A percentile compares a stretch with the other conserved stretches of the same genome.
These are phyloP conservation scores for Solanum neorickii DNA, from an alignment of 257 asterid genomes.

Conservation along the genomic window DNA sequence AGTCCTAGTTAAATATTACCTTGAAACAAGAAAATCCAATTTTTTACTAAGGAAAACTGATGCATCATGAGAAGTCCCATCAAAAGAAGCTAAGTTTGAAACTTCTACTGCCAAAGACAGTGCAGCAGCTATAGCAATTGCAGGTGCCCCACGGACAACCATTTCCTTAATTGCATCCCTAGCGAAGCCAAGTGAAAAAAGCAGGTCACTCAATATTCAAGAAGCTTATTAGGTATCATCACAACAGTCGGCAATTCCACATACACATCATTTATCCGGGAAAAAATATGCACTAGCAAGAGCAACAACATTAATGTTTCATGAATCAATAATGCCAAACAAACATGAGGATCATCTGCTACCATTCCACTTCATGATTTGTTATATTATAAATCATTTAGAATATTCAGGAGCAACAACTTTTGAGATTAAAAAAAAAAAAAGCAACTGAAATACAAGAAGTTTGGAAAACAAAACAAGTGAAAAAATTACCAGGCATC, in stretches of 20 bases:
- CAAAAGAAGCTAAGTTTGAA: slow-evolving; percentile 35
- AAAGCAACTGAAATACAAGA: background rate
- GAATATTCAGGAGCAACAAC: background rate
- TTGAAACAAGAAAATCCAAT: slow-evolving; percentile 80
- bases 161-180: slow-evolving; percentile 87
- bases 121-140: slow-evolving; percentile 94
- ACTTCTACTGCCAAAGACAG: slow-evolving; percentile 89
- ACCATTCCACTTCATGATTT: background rate
- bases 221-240: background rate
- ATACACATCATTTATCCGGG: background rate
- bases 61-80: slow-evolving; percentile 60
- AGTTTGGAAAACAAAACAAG: background rate
- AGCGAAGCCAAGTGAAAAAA: background rate
- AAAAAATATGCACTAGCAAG: background rate
- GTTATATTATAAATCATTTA: background rate
- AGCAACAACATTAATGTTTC: background rate
- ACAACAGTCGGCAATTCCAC: background rate
- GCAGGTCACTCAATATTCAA: background rate
- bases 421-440: background rate
- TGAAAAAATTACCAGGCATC: slow-evolving; percentile 61
- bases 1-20: slow-evolving; percentile 25
- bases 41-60: slow-evolving; percentile 44
- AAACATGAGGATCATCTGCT: background rate
- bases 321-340: background rate
- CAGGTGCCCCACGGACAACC: slow-evolving; percentile 99